Base-by-base conservation (phyloP, 805 yeast species). In the Candida railenensis region DNA sequence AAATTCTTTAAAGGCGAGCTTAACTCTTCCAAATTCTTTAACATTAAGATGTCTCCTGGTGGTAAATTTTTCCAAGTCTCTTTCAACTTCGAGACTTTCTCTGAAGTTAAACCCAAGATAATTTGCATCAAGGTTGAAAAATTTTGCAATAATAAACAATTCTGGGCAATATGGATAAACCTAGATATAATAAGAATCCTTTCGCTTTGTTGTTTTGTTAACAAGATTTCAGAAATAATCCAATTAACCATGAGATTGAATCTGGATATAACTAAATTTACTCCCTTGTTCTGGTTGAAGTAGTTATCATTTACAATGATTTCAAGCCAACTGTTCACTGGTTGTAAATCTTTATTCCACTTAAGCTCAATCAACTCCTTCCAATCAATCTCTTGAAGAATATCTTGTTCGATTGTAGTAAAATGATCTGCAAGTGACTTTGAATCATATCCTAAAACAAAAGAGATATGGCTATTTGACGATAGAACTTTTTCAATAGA, bases 201-300 rank as follows among this genome's bases (percentile, higher is more conserved):
- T 53, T 88, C 79, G 2, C 70, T 72, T 21, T 78, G 71, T 37
- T 76, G 69, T 46, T 73, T 74, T 8, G 96, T 89, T 49, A 92
- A 68, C 14, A 89, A 63, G 46, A 94, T 80, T 67, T 92, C 97
- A 0, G 96, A 88, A 30, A 88, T 82, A 36, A 91, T 83, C 98
- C 98, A 92, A 56, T 88, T 89, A 4, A 88, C 91, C 70, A 88
- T 83, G 48, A 92, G 69, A 59, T 92, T 91, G 73, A 91, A 94
- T 49, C 99, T 73, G 0, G 95, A 77, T 34, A 89, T 83, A 11
- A 89, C 89, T 41, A 92, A 67, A 51, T 88, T 89, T 33, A 90
- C 82, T 0, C 97, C 97, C n/a, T 83, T 62, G 58, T 78, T 65
- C 28, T 68, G 61, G 54, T 71, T 69, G 52, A 62, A 71, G 53